Evolutionary conservation across 176 grass and related monocot species (phyloP), one percentile per base, ranked within the genome.

Genomic region (Alloteropsis semialata): DNA sequence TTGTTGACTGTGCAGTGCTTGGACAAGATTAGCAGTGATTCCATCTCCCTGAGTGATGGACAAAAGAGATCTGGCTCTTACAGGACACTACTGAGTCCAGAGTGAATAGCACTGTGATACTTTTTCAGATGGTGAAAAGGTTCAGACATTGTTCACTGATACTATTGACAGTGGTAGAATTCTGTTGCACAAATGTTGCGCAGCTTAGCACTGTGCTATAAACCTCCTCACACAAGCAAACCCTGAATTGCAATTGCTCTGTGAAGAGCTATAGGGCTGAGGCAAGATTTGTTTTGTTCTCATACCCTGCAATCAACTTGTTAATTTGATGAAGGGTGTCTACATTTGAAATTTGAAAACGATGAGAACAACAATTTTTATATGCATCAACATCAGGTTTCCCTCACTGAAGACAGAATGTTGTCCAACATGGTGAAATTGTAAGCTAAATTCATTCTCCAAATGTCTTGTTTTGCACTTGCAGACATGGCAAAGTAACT

Each of bases 331-430:
- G 30, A 66, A 60, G 24, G 32, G 48, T 15, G 62, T 72, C 28
- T 88, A 24, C 77, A 85, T 85, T 77, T 77, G 22, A 76, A 56
- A 81, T 85, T 77, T 77, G 22, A 76, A 56, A 43, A 85, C 11
- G 72, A 76, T 34, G 4, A 45, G 21, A 48, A 65, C 16, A 75
- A 65, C 19, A 63, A 53, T 66, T 76, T 56, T 71, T 74, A 61
- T 29, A 82, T 55, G 48, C 13, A 4, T 33, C 38, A 84, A 65
- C 83, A 74, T 57, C 61, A 53, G 22, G 19, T 36, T 81, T 48
- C 63, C 55, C 22, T 49, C 65, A 39, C 41, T 62, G 34, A 75
- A 84, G 76, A 85, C 16, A 49, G 13, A 77, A 50, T 48, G 8
- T 41, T 86, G 29, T 65, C 48, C 36, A 65, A 82, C 22, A 54